Conservation (phyloP, 139 green algal species). For the Raphidocelis subcapitata region DNA sequence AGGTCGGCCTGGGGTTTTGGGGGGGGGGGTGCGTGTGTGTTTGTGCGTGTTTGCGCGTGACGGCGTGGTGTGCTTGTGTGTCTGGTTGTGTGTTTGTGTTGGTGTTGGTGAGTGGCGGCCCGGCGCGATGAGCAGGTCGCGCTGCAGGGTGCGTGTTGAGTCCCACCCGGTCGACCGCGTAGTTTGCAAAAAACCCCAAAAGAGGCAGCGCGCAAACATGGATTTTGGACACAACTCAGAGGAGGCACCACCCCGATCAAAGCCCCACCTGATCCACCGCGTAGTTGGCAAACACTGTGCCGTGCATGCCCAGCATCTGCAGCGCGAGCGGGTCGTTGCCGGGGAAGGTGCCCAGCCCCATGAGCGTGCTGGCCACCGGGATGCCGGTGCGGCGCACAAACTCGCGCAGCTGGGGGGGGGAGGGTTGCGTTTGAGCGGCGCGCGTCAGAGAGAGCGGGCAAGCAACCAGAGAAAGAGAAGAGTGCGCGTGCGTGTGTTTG, state of each 20-base stretch:
- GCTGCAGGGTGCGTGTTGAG: background rate
- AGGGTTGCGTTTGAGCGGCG: no score
- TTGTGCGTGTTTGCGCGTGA: no score
- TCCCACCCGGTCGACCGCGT: no score
- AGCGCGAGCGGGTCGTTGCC: conserved; percentile 58
- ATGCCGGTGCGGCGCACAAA: conserved; percentile 82
- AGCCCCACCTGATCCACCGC: conserved; percentile 79
- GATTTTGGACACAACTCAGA: background rate
- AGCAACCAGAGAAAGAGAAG: no score
- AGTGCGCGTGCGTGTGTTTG: no score
- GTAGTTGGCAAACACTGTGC: conserved; percentile 97
- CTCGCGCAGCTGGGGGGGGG: conserved; percentile 75
- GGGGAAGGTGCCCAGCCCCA: conserved; percentile 86
- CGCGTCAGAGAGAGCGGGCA: no score
- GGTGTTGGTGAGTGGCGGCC: background rate
- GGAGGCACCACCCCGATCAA: background rate
- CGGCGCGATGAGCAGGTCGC: no score
- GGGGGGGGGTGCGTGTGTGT: background rate
- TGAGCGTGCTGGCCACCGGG: conserved; percentile 92
- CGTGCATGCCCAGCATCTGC: conserved; percentile 99
- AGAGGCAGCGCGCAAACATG: background rate
- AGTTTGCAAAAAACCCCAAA: background rate
- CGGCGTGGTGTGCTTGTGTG: conserved; percentile 1
- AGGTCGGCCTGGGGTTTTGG: conserved; percentile 67
- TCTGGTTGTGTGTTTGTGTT: background rate